These are phyloP conservation scores for Cryptococcus neoformans DNA, from an alignment of 1,284 basidiomycete species.

Conservation along the genomic window DNA sequence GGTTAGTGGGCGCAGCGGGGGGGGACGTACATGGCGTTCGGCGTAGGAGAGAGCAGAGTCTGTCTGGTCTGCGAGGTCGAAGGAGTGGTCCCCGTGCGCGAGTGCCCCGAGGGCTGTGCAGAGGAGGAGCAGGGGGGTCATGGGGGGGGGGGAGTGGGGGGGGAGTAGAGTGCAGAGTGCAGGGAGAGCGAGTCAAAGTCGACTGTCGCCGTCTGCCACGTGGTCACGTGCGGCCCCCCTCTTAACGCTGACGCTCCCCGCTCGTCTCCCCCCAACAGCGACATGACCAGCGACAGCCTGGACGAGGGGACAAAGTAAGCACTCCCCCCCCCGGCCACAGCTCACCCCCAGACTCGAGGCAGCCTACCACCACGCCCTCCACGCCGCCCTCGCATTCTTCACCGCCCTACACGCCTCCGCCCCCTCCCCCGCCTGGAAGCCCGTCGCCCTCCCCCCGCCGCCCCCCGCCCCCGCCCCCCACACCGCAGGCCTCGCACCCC, in stretches of 20 bases:
- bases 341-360: constrained; percentile 37
- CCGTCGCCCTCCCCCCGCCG: constrained; percentile 34
- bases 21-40: constrained; percentile 53
- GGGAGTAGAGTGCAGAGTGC: not conserved
- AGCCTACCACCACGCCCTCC: constrained; percentile 46
- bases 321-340: not conserved
- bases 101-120: constrained; percentile 19
- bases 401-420: constrained; percentile 47
- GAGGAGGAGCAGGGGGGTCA: constrained; percentile 9
- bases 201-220: not conserved
- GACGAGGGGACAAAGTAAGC: constrained; percentile 48
- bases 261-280: no score
- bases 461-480: constrained; percentile 24
- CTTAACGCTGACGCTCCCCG: no score
- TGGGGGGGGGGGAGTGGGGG: not conserved
- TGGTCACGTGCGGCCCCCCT: not conserved
- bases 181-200: not conserved
- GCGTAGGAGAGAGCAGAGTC: constrained; percentile 50
- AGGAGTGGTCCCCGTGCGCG: constrained; percentile 38
- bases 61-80: constrained; percentile 29
- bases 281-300: constrained; percentile 41
- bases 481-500: constrained; percentile 25
- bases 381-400: constrained; percentile 41
- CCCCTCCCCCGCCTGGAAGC: constrained; percentile 48
- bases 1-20: not conserved